Conservation (phyloP, 1,139 yeast genomes). For the Geotrichum aggregatum region DNA sequence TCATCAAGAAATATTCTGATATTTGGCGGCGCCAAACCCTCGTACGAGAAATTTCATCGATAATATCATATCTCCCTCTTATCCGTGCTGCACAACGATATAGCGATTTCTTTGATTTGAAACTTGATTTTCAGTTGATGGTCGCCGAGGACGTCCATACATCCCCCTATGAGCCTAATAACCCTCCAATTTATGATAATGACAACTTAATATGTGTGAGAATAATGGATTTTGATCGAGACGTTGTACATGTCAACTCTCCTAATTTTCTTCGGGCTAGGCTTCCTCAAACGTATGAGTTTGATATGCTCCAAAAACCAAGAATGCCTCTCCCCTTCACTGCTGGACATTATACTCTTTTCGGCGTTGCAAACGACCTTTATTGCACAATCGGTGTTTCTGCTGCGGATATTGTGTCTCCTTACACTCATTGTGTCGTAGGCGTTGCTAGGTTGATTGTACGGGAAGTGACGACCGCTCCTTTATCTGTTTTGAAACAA, state of each 20-base stretch:
- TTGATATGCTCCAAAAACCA: slow-evolving; percentile 1
- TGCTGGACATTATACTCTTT: slow-evolving; percentile 1
- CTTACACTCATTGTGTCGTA: slow-evolving; percentile 25
- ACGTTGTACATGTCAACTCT: slow-evolving; percentile 20
- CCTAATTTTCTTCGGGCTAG: slow-evolving; percentile 13
- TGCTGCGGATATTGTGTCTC: slow-evolving; percentile 24
- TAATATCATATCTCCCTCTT: slow-evolving; percentile 21
- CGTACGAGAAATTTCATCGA: slow-evolving; percentile 21
- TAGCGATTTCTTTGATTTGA: slow-evolving; percentile 22
- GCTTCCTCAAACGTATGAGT: slow-evolving; percentile 9
- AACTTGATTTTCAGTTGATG: slow-evolving; percentile 28
- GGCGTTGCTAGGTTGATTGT: slow-evolving; percentile 22
- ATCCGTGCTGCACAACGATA: slow-evolving; percentile 29
- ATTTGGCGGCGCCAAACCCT: slow-evolving; percentile 22
- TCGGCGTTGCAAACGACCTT: slow-evolving; percentile 9
- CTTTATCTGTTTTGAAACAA: slow-evolving; percentile 8
- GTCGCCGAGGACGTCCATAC: slow-evolving; percentile 23
- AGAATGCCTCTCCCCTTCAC: slow-evolving; percentile 21
- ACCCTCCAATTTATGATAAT: neutral
- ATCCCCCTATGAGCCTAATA: slow-evolving; percentile 11
- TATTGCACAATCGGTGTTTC: slow-evolving; percentile 17
- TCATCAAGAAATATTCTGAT: slow-evolving; percentile 19
- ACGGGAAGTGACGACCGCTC: slow-evolving; percentile 10
- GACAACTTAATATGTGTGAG: slow-evolving; percentile 24
- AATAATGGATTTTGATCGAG: slow-evolving; percentile 25